phyloP scores from a whole-genome alignment of 1,284 basidiomycete species.

The Dichomitus squalens region DNA sequence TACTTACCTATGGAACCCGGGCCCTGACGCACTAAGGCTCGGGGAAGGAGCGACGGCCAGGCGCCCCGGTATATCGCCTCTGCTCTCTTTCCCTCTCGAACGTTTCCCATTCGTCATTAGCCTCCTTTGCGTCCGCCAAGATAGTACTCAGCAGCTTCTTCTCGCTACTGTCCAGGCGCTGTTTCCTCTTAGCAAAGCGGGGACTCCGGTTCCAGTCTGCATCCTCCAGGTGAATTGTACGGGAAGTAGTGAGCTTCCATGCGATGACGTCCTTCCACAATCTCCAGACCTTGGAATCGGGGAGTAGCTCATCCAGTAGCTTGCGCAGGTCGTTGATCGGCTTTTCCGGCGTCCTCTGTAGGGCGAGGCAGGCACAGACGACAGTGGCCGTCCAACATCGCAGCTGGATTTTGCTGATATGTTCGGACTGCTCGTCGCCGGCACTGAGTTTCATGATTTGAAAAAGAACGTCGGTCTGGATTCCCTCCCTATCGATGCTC shows the following conservation, averaged over 20 bases:
- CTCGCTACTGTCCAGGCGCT: too few relatives aligned
- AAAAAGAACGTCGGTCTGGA: conserved; percentile 8
- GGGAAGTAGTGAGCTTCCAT: too few relatives aligned
- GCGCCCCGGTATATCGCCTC: too few relatives aligned
- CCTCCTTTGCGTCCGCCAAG: too few relatives aligned
- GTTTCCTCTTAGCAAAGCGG: too few relatives aligned
- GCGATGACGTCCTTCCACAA: conserved; percentile 2
- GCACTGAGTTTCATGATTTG: background rate
- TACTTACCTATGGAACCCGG: too few relatives aligned
- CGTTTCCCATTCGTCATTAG: too few relatives aligned
- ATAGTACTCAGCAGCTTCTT: too few relatives aligned
- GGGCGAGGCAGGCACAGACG: conserved; percentile 2
- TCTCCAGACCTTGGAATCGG: conserved; percentile 8
- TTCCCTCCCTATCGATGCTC: conserved; percentile 9
- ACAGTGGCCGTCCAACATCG: background rate
- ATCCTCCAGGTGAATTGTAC: background rate
- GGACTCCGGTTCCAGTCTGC: background rate
- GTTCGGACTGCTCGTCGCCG: background rate
- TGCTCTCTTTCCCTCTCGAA: too few relatives aligned
- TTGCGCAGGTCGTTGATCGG: background rate
- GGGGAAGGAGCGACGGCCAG: too few relatives aligned
- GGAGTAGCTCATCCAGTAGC: conserved; percentile 8
- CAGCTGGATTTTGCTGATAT: background rate
- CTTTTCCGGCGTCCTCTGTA: conserved; percentile 5
- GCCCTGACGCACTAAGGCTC: too few relatives aligned